Evolutionary conservation across 192 early-diverging fungal genomes (phyloP).

Genomic region (Coemansia sp.): DNA sequence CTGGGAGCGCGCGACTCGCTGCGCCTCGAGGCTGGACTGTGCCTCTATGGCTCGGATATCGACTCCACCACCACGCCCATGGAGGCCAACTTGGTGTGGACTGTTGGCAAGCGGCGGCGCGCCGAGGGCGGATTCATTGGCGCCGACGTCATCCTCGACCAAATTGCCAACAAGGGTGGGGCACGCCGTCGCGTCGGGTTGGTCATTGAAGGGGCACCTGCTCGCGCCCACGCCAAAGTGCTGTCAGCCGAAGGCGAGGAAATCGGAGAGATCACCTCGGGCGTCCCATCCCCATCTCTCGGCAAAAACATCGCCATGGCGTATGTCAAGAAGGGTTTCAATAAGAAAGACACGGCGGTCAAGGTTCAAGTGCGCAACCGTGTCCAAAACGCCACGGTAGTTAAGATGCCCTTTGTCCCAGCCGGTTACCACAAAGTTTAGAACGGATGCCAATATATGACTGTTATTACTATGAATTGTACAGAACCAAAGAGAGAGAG

Average conservation of each 20-base stretch:
- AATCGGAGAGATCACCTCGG: constrained; percentile 88
- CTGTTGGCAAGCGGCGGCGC: constrained; percentile 89
- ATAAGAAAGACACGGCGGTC: constrained; percentile 91
- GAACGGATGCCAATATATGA: not conserved
- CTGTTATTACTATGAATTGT: not conserved
- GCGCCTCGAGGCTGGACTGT: constrained; percentile 95
- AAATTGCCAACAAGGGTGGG: constrained; percentile 77
- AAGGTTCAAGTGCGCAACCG: constrained; percentile 88
- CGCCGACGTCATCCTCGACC: constrained; percentile 77
- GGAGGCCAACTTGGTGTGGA: constrained; percentile 94
- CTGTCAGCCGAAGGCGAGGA: constrained; percentile 59
- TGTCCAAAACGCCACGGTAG: constrained; percentile 77
- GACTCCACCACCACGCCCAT: constrained; percentile 90
- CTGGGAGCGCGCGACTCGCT: constrained; percentile 93
- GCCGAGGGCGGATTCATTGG: constrained; percentile 92
- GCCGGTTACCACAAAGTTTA: constrained; percentile 71
- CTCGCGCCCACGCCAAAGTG: constrained; percentile 75
- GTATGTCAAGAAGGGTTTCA: constrained; percentile 84
- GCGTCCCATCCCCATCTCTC: constrained; percentile 85
- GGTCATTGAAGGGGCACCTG: constrained; percentile 90
- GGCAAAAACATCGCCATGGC: constrained; percentile 99
- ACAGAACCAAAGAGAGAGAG: not conserved
- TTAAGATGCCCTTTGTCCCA: constrained; percentile 96
- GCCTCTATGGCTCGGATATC: constrained; percentile 95
- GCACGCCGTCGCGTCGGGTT: constrained; percentile 84